A percentile compares a stretch with the other conserved stretches of the same genome.
These are phyloP conservation scores for Didymella arachidicola DNA, from an alignment of 2,329 filamentous ascomycete species.

Conservation along the genomic window DNA sequence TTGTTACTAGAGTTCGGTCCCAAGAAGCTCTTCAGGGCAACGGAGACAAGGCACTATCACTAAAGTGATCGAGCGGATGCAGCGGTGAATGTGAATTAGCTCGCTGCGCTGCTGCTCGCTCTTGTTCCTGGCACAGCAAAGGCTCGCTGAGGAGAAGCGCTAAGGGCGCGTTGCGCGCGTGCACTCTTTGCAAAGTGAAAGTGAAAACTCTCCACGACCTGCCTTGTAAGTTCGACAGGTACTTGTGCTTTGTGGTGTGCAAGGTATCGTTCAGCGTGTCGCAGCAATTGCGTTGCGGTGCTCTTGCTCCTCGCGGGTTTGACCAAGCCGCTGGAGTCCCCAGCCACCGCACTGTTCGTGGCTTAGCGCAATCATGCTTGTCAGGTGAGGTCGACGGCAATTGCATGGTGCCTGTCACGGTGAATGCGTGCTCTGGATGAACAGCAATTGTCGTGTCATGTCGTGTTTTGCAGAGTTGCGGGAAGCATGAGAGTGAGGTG, in stretches of 20 bases:
- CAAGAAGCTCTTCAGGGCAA: background rate
- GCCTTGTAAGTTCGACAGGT: background rate
- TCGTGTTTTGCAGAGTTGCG: background rate
- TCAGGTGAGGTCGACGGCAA: background rate
- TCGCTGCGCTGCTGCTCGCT: background rate
- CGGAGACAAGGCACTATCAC: background rate
- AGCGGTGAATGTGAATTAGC: background rate
- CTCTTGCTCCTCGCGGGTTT: background rate
- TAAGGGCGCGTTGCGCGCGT: background rate
- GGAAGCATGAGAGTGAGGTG: background rate
- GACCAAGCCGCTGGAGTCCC: background rate
- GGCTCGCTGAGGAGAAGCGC: background rate
- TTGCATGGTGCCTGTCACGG: background rate
- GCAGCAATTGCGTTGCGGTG: background rate
- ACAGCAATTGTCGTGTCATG: background rate
- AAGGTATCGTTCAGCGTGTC: background rate
- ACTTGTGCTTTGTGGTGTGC: background rate
- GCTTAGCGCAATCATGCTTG: background rate
- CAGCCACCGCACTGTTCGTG: background rate
- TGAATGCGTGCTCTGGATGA: background rate
- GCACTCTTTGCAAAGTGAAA: background rate
- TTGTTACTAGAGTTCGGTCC: background rate
- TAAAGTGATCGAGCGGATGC: too few species aligned
- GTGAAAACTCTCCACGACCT: background rate
- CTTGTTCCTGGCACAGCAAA: background rate